Conservation (phyloP, 2,329 filamentous ascomycete genomes). For the Xylaria sp. region DNA sequence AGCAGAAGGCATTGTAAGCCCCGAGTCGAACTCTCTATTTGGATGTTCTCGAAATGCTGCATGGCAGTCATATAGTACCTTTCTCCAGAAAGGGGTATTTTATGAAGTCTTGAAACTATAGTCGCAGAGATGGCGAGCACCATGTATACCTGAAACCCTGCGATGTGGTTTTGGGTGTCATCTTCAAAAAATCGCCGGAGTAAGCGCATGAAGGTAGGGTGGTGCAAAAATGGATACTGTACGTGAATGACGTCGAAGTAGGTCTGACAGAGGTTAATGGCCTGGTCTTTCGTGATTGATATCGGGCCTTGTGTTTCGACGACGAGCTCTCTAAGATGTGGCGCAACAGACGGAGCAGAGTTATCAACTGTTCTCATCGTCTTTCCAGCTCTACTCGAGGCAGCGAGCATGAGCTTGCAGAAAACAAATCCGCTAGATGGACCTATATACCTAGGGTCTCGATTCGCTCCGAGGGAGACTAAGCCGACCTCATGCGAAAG, state of each 20-base stretch:
- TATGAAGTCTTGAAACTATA: constrained; percentile 57
- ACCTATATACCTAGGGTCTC: constrained; percentile 63
- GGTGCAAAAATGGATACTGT: constrained; percentile 62
- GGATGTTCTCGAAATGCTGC: constrained; percentile 58
- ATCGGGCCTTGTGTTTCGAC: constrained; percentile 34
- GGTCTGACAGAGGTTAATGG: constrained; percentile 55
- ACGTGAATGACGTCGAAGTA: constrained; percentile 62
- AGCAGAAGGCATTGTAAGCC: constrained; percentile 62
- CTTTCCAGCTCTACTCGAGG: constrained; percentile 44
- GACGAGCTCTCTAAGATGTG: constrained; percentile 31
- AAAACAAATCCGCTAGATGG: constrained; percentile 67
- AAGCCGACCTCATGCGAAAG: constrained; percentile 64
- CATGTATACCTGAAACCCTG: constrained; percentile 63
- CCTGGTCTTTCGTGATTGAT: constrained; percentile 50
- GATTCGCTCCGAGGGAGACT: constrained; percentile 60
- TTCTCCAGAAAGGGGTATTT: constrained; percentile 59
- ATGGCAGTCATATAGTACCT: constrained; percentile 62
- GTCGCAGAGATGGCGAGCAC: constrained; percentile 62
- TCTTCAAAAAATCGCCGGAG: constrained; percentile 52
- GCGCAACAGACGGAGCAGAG: constrained; percentile 30
- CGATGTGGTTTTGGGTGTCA: constrained; percentile 47
- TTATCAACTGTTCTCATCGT: constrained; percentile 11
- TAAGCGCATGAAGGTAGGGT: constrained; percentile 53
- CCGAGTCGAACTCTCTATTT: constrained; percentile 60
- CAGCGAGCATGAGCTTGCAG: constrained; percentile 60